These are phyloP conservation scores for Patellifolia procumbens DNA, from an alignment of 179 eudicot species.

Conservation along the genomic window DNA sequence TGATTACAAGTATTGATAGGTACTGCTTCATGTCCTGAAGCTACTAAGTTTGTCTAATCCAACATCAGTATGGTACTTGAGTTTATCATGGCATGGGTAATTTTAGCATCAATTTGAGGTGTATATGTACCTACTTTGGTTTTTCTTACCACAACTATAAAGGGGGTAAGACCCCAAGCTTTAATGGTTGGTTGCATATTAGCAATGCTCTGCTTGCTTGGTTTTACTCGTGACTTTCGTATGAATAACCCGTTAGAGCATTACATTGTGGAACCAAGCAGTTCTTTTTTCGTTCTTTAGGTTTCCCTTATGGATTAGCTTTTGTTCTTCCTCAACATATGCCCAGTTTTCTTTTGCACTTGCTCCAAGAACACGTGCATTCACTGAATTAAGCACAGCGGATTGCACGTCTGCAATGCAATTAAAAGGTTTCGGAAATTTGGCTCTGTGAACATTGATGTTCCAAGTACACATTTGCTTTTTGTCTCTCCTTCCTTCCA, in stretches of 20 bases:
- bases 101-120: background rate
- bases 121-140: background rate
- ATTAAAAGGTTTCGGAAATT: background rate
- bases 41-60: background rate
- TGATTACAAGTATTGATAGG: background rate
- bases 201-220: background rate
- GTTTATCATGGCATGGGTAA: background rate
- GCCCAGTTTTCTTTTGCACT: background rate
- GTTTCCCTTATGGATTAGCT: background rate
- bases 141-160: background rate
- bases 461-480: background rate
- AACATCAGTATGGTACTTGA: background rate
- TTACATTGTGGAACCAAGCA: background rate
- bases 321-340: background rate
- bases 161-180: too few relatives aligned
- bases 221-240: background rate
- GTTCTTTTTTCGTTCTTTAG: background rate
- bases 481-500: background rate
- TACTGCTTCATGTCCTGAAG: background rate
- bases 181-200: background rate
- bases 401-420: background rate
- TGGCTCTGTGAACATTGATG: background rate
- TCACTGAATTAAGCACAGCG: background rate
- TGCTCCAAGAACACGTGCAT: background rate
- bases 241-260: background rate